Evolutionary conservation across 768 basidiomycete genomes (phyloP).

Genomic region (Lentinula lateritia): DNA sequence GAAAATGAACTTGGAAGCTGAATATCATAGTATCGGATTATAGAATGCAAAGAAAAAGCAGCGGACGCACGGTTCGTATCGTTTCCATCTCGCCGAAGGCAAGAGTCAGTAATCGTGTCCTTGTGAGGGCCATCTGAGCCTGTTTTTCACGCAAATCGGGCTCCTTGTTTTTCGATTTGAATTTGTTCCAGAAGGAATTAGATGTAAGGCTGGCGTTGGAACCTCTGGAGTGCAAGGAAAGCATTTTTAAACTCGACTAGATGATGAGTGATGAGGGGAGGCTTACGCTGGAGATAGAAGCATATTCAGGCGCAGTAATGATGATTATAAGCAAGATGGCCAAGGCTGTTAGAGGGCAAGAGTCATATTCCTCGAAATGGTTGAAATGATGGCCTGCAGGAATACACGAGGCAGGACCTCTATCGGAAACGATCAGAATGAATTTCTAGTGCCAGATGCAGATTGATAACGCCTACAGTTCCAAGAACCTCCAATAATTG

Average conservation of each 20-base stretch:
- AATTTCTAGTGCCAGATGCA: neutral
- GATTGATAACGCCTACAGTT: neutral
- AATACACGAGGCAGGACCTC: constrained; percentile 52
- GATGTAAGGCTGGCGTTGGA: constrained; percentile 56
- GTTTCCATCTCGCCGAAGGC: constrained; percentile 86
- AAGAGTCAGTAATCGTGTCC: constrained; percentile 76
- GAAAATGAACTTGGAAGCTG: constrained; percentile 66
- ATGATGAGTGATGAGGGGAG: constrained; percentile 14
- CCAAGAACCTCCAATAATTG: neutral
- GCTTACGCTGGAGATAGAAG: constrained; percentile 78
- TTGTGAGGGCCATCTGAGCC: constrained; percentile 61
- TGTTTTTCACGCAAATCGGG: constrained; percentile 49
- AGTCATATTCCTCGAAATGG: constrained; percentile 21
- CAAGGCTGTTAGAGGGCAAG: constrained; percentile 18
- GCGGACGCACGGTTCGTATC: constrained; percentile 53
- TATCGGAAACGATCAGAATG: constrained; percentile 5
- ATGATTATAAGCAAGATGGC: constrained; percentile 1
- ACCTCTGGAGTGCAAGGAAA: constrained; percentile 41
- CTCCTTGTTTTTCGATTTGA: constrained; percentile 71
- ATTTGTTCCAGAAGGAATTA: constrained; percentile 56
- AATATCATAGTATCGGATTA: constrained; percentile 7
- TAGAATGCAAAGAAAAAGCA: constrained; percentile 7
- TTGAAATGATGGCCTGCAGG: constrained; percentile 37
- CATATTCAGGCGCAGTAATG: constrained; percentile 38
- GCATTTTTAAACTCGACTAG: constrained; percentile 18